Conservation (phyloP, 768 basidiomycete species). For the Holtermanniella nyarrowii region DNA sequence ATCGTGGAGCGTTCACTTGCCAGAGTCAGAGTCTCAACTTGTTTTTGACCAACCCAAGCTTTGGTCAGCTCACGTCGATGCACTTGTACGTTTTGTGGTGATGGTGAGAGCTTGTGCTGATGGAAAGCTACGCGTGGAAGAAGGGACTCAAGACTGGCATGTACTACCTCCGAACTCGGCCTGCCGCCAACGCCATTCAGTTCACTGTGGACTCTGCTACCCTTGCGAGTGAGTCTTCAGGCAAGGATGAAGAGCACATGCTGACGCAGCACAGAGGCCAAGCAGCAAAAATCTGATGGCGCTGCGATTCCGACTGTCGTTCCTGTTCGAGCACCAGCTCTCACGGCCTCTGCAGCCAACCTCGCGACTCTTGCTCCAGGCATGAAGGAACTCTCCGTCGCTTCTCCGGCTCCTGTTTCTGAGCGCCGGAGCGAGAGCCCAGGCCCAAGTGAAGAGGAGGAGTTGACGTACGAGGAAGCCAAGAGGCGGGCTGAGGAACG, state of each 20-base stretch:
- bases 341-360: conserved; percentile 1
- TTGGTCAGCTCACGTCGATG: conserved; percentile 60
- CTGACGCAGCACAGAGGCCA: conserved; percentile 16
- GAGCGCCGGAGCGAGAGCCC: conserved; percentile 6
- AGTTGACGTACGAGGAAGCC: conserved; percentile 40
- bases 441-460: conserved; percentile 34
- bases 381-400: background rate
- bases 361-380: background rate
- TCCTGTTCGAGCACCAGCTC: conserved; percentile 2
- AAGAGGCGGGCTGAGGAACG: conserved; percentile 39
- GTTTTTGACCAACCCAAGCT: conserved; percentile 76
- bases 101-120: conserved; percentile 60
- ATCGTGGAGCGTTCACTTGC: conserved; percentile 95
- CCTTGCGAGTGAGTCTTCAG: conserved; percentile 38
- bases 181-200: conserved; percentile 91
- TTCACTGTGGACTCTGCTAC: conserved; percentile 85
- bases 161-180: conserved; percentile 85
- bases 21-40: conserved; percentile 92
- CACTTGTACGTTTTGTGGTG: conserved; percentile 13
- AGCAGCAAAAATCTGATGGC: conserved; percentile 3
- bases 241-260: background rate
- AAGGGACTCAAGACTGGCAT: conserved; percentile 98
- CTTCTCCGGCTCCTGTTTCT: conserved; percentile 1
- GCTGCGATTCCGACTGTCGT: conserved; percentile 4
- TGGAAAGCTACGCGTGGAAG: conserved; percentile 96